Evolutionary conservation across 106 monocot species (phyloP).

Genomic region (Narthecium ossifragum): DNA sequence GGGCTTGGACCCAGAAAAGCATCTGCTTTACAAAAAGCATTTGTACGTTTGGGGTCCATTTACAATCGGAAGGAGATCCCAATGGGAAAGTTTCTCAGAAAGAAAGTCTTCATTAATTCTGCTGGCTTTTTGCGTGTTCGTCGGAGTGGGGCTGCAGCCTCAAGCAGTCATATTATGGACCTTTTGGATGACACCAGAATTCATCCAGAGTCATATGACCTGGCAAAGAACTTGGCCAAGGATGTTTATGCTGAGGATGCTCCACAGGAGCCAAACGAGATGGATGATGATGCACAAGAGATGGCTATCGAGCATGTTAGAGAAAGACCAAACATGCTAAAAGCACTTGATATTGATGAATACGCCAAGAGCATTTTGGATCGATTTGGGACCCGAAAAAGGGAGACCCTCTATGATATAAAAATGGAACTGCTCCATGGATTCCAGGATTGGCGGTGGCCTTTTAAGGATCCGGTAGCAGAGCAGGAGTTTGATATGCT

Average conservation of each 20-base stretch:
- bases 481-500: slow-evolving; percentile 88
- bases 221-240: slow-evolving; percentile 81
- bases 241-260: slow-evolving; percentile 51
- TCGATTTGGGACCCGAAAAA: slow-evolving; percentile 29
- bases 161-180: slow-evolving; percentile 72
- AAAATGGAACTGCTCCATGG: slow-evolving; percentile 82
- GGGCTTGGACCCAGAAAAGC: slow-evolving; percentile 93
- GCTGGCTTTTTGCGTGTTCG: slow-evolving; percentile 85
- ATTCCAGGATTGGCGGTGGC: slow-evolving; percentile 67
- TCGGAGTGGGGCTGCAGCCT: slow-evolving; percentile 61
- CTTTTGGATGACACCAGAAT: slow-evolving; percentile 94
- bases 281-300: slow-evolving; percentile 84
- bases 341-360: slow-evolving; percentile 51
- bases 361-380: slow-evolving; percentile 42
- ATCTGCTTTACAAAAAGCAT: slow-evolving; percentile 70
- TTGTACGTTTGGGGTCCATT: slow-evolving; percentile 71
- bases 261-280: slow-evolving; percentile 38
- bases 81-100: slow-evolving; percentile 60
- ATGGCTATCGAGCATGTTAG: slow-evolving; percentile 91
- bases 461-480: slow-evolving; percentile 55
- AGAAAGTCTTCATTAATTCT: slow-evolving; percentile 84
- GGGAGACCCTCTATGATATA: slow-evolving; percentile 74
- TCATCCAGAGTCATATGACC: slow-evolving; percentile 93
- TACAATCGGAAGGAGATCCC: slow-evolving; percentile 75
- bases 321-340: slow-evolving; percentile 50